A percentile compares a stretch with the other conserved stretches of the same genome.
Evolutionary conservation across 2,329 filamentous ascomycete species (phyloP).

Genomic region (Sclerotinia nivalis): DNA sequence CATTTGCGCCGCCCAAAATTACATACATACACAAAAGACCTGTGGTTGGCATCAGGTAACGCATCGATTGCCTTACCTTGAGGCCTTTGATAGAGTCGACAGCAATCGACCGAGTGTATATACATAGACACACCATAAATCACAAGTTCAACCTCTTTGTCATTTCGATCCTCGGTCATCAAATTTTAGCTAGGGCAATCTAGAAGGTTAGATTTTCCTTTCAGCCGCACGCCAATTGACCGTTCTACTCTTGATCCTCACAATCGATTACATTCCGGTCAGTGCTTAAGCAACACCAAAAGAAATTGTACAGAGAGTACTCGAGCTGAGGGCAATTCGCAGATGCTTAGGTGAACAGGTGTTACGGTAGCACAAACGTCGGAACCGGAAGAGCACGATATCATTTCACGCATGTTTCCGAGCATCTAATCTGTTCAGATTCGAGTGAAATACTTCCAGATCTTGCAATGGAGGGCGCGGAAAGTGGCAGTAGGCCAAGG

Average conservation of each 20-base stretch:
- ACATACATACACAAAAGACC: background rate
- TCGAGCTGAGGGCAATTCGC: conserved; percentile 37
- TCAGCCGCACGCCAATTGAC: conserved; percentile 22
- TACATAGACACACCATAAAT: conserved; percentile 10
- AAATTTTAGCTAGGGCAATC: conserved; percentile 2
- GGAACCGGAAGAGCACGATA: conserved; percentile 42
- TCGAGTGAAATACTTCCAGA: conserved; percentile 28
- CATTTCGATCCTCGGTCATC: conserved; percentile 1
- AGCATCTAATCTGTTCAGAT: conserved; percentile 30
- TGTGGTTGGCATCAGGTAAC: conserved; percentile 1
- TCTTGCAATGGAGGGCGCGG: conserved; percentile 46
- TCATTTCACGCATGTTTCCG: conserved; percentile 40
- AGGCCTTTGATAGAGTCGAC: conserved; percentile 17
- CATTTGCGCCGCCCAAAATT: background rate
- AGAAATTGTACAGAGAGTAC: background rate
- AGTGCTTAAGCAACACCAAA: conserved; percentile 18
- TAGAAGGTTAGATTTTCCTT: background rate
- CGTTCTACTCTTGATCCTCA: conserved; percentile 6
- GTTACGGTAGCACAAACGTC: conserved; percentile 40
- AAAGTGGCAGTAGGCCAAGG: conserved; percentile 46
- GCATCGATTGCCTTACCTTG: conserved; percentile 22
- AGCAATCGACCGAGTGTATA: conserved; percentile 21
- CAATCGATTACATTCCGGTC: background rate
- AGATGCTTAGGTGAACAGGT: conserved; percentile 40
- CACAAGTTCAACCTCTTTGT: conserved; percentile 8